Base-by-base conservation (phyloP, 2,329 filamentous ascomycete species). In the Pseudogymnoascus sp. region DNA sequence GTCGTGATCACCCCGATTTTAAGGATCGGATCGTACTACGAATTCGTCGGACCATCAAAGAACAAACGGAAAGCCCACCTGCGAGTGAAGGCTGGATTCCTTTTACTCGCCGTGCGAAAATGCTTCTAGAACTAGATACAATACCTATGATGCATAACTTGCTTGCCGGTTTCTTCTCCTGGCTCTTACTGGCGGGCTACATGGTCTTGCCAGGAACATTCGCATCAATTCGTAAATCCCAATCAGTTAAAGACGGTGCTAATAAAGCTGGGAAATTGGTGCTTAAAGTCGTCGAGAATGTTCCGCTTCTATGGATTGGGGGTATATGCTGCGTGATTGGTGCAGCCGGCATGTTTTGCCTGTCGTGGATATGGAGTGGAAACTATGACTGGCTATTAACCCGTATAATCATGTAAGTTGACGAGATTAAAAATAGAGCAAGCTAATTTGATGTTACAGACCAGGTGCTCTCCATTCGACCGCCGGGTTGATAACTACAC, bases 111-210 rank as follows among this genome's bases (percentile, higher is more conserved):
- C 70, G 68, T 56, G 68, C 70, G 62, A 57, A 55, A 15, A 69
- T 69, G 66, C 64, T 70, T 10, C 63, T 70, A 4, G 63, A 60
- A 1, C 61, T 69, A 13, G 67, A 70, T 38, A 63, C 59, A 8
- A 70, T 69, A n/a, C 67, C 69, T 3, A 60, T 65, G 1, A 33
- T 67, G 3, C 67, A 70, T 48, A 70, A 67, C 38, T 68, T 71
- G 34, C 62, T 68, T 34, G 65, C 66, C 2, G 57, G 63, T 18
- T 66, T 68, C 58, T 68, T 67, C 41, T 69, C 65, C 26, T 59
- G 61, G 58, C 63, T 69, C 28, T 62, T 69, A 2, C 62, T 70
- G 8, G 68, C 68, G 0, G 67, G 67, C 23, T 69, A 68, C 60
- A 57, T 70, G 1, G 65, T 69, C 37, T 66, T 69, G 60, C 69